Evolutionary conservation across 345 rosid genomes (phyloP).

Genomic region (Euphorbia peplus): DNA sequence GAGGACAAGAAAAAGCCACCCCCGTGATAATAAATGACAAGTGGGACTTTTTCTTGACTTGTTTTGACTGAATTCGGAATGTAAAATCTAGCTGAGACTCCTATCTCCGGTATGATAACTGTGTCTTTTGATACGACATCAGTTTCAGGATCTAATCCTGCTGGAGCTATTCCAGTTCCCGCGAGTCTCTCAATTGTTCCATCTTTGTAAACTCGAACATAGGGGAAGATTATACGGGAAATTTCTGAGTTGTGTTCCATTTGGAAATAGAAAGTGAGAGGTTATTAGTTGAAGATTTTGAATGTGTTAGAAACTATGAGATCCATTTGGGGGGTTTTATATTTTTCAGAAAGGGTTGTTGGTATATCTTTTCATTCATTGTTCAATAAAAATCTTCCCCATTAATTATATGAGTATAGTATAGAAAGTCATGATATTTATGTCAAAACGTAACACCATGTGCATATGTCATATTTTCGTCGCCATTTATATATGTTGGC

Average conservation of each 20-base stretch:
- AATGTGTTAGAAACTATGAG: neutral
- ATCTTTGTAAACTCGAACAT: constrained; percentile 50
- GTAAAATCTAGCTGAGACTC: constrained; percentile 60
- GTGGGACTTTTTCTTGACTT: constrained; percentile 42
- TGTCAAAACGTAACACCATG: no score
- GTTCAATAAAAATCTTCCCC: no score
- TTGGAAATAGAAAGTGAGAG: neutral
- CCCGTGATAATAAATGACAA: constrained; percentile 73
- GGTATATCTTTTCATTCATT: no score
- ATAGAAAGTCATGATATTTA: no score
- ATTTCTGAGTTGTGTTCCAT: constrained; percentile 47
- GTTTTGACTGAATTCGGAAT: constrained; percentile 33
- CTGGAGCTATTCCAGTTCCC: constrained; percentile 44
- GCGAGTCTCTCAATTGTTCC: constrained; percentile 55
- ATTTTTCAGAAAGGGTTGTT: no score
- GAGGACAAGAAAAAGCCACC: constrained; percentile 74
- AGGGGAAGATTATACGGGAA: constrained; percentile 53
- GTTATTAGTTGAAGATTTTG: neutral
- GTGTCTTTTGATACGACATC: constrained; percentile 61
- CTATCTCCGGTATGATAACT: constrained; percentile 43
- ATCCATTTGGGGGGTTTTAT: no score
- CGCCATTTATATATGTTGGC: no score
- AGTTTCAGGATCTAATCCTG: constrained; percentile 61
- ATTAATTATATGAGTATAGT: no score
- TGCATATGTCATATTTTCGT: no score